A percentile compares a stretch with the other conserved stretches of the same genome.
These are phyloP conservation scores for Botryosphaeria agaves DNA, from an alignment of 2,329 filamentous ascomycete species.

Conservation along the genomic window DNA sequence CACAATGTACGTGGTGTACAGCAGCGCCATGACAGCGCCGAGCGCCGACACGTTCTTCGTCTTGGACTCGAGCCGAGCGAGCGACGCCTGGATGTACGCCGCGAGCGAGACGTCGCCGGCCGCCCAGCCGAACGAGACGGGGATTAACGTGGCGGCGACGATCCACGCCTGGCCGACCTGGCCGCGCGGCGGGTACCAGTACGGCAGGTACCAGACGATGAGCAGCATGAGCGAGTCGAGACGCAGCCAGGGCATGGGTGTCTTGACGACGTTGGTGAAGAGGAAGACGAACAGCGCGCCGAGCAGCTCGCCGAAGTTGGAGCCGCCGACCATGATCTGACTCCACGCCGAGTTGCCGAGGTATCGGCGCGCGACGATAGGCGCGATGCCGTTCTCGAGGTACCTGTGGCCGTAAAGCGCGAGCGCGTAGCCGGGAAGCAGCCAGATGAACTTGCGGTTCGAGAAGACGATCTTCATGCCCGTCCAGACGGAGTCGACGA, in stretches of 20 bases:
- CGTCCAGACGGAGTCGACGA: conserved; percentile 28
- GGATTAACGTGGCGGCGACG: conserved; percentile 27
- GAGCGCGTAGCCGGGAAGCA: conserved; percentile 30
- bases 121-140: conserved; percentile 32
- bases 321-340: conserved; percentile 33
- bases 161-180: conserved; percentile 29
- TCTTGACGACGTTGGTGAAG: conserved; percentile 29
- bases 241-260: conserved; percentile 33
- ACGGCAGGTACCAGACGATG: conserved; percentile 32
- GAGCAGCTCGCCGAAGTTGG: conserved; percentile 32
- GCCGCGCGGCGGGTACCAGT: conserved; percentile 23
- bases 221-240: conserved; percentile 28
- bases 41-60: conserved; percentile 29
- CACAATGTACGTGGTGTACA: conserved; percentile 33
- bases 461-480: conserved; percentile 30
- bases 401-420: conserved; percentile 33
- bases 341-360: conserved; percentile 30
- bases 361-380: conserved; percentile 28
- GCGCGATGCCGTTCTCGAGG: conserved; percentile 31
- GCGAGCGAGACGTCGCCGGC: conserved; percentile 33
- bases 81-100: conserved; percentile 32
- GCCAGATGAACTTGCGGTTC: conserved; percentile 30
- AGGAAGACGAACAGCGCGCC: conserved; percentile 32
- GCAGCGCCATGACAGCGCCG: conserved; percentile 33
- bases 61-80: conserved; percentile 26